Conservation (phyloP, 352 stramenopile genomes). For the Phytopythium chamaehyphon region DNA sequence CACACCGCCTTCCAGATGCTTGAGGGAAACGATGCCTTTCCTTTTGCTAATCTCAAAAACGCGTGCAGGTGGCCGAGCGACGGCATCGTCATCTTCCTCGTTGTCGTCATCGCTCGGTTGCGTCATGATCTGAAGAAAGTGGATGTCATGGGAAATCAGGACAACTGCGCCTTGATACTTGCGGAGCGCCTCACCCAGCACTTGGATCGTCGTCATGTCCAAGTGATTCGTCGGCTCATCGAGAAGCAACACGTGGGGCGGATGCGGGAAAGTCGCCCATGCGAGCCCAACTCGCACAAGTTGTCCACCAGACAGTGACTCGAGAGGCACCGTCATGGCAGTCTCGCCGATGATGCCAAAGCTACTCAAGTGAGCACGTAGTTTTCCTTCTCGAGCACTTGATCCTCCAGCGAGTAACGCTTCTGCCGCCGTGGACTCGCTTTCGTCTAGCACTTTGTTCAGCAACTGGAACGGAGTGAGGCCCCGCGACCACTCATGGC, state of each 20-base stretch:
- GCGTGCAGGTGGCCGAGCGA: constrained; percentile 9
- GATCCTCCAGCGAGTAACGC: background rate
- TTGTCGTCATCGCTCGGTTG: constrained; percentile 12
- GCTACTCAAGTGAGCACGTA: constrained; percentile 40
- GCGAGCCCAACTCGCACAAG: constrained; percentile 48
- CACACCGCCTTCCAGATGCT: constrained; percentile 21
- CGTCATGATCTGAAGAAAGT: constrained; percentile 53
- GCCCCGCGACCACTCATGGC: constrained; percentile 34
- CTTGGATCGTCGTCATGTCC: constrained; percentile 89
- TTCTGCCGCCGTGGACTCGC: constrained; percentile 17
- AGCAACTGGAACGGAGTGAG: constrained; percentile 46
- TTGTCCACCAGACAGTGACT: constrained; percentile 43
- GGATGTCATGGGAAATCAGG: constrained; percentile 63
- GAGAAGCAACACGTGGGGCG: constrained; percentile 89
- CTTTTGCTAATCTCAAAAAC: constrained; percentile 54
- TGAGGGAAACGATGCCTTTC: constrained; percentile 36
- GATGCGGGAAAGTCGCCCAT: constrained; percentile 67
- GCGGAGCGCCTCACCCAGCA: constrained; percentile 51
- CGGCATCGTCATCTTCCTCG: constrained; percentile 9
- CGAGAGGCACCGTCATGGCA: constrained; percentile 26
- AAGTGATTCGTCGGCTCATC: constrained; percentile 93
- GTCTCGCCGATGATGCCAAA: constrained; percentile 39
- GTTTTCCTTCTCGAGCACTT: constrained; percentile 27
- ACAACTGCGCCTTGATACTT: constrained; percentile 53
- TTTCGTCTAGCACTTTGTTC: constrained; percentile 25